A percentile compares a stretch with the other conserved stretches of the same genome.
Conservation (phyloP, 441 rosid genomes). For the Populus hybrid region DNA sequence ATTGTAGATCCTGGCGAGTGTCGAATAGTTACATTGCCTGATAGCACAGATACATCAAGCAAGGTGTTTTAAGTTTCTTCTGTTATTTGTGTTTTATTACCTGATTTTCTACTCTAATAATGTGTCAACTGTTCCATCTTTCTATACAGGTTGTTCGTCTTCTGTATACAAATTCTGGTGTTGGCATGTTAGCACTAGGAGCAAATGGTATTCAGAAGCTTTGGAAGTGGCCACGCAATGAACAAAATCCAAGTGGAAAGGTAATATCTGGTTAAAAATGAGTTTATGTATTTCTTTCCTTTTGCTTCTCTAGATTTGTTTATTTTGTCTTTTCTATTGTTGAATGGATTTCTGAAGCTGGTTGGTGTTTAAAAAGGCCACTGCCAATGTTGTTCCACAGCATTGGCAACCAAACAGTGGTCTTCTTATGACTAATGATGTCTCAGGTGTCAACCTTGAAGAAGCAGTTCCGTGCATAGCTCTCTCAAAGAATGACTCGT, state of each 20-base stretch:
- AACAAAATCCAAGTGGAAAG: slow-evolving; percentile 82
- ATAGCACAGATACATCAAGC: slow-evolving; percentile 61
- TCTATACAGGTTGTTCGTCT: slow-evolving; percentile 69
- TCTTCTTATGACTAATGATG: slow-evolving; percentile 84
- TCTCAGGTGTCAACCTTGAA: slow-evolving; percentile 72
- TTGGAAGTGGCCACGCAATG: slow-evolving; percentile 85
- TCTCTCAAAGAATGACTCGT: slow-evolving; percentile 83
- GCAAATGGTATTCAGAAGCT: slow-evolving; percentile 79
- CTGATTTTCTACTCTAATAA: slow-evolving; percentile 1
- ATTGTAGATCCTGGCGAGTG: slow-evolving; percentile 61
- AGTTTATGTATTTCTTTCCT: not conserved
- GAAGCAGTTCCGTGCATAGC: slow-evolving; percentile 92
- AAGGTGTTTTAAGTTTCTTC: slow-evolving; percentile 46
- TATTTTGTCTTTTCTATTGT: not conserved
- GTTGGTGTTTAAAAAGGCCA: slow-evolving; percentile 60
- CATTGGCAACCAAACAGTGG: slow-evolving; percentile 95
- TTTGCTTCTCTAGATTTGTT: not conserved
- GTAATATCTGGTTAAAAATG: slow-evolving; percentile 29
- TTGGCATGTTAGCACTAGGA: slow-evolving; percentile 84
- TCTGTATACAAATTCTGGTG: slow-evolving; percentile 80
- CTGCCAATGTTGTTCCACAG: slow-evolving; percentile 69
- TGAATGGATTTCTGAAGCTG: slow-evolving; percentile 26
- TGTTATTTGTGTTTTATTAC: slow-evolving; percentile 1
- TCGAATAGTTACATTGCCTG: slow-evolving; percentile 58
- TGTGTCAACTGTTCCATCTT: slow-evolving; percentile 15